These are phyloP conservation scores for Fusarium camptoceras DNA, from an alignment of 2,329 filamentous ascomycete genomes.

Conservation along the genomic window DNA sequence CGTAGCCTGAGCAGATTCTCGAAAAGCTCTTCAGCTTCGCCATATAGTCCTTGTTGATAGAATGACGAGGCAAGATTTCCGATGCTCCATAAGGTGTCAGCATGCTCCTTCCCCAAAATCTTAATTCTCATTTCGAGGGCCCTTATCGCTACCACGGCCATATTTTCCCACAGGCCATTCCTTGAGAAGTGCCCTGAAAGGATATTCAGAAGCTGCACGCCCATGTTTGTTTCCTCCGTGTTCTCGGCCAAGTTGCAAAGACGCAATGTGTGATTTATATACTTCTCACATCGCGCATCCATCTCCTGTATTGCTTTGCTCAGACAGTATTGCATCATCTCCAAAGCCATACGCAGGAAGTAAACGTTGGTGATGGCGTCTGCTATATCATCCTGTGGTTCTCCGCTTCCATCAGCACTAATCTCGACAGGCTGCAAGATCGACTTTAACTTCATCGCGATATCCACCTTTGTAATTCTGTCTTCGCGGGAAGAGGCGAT, in stretches of 20 bases:
- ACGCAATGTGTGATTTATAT: neutral
- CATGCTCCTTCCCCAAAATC: neutral
- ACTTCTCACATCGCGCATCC: neutral
- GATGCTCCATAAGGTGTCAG: neutral
- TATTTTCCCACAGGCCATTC: neutral
- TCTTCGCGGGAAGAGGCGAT: neutral
- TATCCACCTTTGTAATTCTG: neutral
- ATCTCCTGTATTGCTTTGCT: neutral
- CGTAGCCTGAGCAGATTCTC: neutral
- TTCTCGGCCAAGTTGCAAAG: neutral
- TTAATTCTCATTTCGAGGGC: neutral
- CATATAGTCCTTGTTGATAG: neutral
- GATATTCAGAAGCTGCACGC: neutral
- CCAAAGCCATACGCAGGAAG: neutral
- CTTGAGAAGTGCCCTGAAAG: neutral
- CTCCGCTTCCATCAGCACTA: neutral
- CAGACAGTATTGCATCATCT: neutral
- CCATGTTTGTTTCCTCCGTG: neutral
- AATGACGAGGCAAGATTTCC: neutral
- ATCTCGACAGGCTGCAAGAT: neutral
- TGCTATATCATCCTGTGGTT: neutral
- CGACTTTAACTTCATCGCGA: neutral
- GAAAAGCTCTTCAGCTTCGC: neutral
- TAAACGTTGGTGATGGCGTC: neutral
- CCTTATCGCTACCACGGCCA: neutral